Percentiles rank a stretch among this genome's conserved stretches.
phyloP scores from a whole-genome alignment of 805 yeast genomes.

The Sugiyamaella chiloensis region DNA sequence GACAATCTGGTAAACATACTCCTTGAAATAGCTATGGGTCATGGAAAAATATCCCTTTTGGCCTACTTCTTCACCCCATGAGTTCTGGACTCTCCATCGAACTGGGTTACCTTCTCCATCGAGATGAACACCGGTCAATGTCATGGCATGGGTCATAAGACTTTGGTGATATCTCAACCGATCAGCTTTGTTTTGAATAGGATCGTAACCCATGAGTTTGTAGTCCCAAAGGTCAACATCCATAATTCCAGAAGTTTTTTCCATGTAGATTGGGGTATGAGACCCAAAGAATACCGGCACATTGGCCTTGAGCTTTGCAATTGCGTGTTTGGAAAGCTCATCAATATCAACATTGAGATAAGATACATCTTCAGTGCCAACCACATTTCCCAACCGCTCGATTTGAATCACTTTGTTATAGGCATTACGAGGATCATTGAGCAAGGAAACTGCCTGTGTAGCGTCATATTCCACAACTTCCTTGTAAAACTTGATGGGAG shows the following conservation, averaged over 20 bases:
- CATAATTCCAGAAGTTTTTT: constrained; percentile 63
- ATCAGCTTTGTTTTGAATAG: constrained; percentile 58
- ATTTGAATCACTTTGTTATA: constrained; percentile 63
- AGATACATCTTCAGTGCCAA: constrained; percentile 64
- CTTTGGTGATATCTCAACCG: constrained; percentile 69
- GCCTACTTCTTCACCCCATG: constrained; percentile 72
- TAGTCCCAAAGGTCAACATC: constrained; percentile 70
- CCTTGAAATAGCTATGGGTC: constrained; percentile 71
- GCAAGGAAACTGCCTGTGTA: constrained; percentile 55
- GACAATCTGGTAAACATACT: constrained; percentile 70
- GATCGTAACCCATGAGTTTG: constrained; percentile 41
- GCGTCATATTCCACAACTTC: constrained; percentile 53
- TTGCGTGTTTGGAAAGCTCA: constrained; percentile 56
- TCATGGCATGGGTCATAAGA: constrained; percentile 89
- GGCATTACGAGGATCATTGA: constrained; percentile 79
- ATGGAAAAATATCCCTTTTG: constrained; percentile 64
- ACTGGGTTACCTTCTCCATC: constrained; percentile 58
- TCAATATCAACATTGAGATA: constrained; percentile 68
- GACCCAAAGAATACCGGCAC: constrained; percentile 87
- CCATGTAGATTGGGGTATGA: constrained; percentile 78
- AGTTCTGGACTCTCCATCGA: constrained; percentile 71
- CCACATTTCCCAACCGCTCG: constrained; percentile 70
- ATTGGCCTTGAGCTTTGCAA: constrained; percentile 64
- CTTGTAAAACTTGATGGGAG: constrained; percentile 64
- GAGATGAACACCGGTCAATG: constrained; percentile 74